Evolutionary conservation across 2,329 filamentous ascomycete species (phyloP), one percentile per base, ranked within the genome.

Genomic region (Diaporthe humulicola): DNA sequence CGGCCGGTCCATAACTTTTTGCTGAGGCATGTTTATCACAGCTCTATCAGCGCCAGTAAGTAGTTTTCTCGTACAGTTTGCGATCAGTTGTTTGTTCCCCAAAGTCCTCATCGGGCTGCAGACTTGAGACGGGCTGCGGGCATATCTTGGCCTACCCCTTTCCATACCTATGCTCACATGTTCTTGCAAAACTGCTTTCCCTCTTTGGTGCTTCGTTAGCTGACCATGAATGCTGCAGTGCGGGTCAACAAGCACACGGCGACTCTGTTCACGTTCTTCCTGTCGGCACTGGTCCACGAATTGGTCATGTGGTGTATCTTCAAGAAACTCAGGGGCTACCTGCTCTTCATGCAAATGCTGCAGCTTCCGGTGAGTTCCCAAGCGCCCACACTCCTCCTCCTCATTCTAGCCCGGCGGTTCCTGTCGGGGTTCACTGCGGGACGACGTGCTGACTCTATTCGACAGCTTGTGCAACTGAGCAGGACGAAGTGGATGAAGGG

Each of bases 221-320:
- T 64, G 10, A 64, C 38, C 2, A 3, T 45, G 15, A 64, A 6
- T 8, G 38, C 25, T 19, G 17, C 36, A 64, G 60, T 95, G 82
- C 91, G 91, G 75, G 87, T 95, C 70, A 91, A 91, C 78, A 93
- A 92, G 80, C 88, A 91, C 77, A 90, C 91, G 6, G 94, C 94
- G 2, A 95, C 93, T 0, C 89, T 95, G 70, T 91, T 94, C 58
- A 95, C 93, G 0, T 95, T 95, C 80, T 87, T 95, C 77, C 85
- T 95, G 25, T 93, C 90, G 10, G 93, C 93, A 0, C 88, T 92
- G 76, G 88, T 94, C 28, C 93, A 95, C 79, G 94, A 96, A 82
- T 85, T 95, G 60, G 89, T 95, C 79, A 95, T 95, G 94, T 93
- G 92, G 86, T 94, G 93, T 78, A 87, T 96, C 45, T 96, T 96